Evolutionary conservation across 2,329 filamentous ascomycete genomes (phyloP), one percentile per base, ranked within the genome.

Genomic region (Fusarium sp.): DNA sequence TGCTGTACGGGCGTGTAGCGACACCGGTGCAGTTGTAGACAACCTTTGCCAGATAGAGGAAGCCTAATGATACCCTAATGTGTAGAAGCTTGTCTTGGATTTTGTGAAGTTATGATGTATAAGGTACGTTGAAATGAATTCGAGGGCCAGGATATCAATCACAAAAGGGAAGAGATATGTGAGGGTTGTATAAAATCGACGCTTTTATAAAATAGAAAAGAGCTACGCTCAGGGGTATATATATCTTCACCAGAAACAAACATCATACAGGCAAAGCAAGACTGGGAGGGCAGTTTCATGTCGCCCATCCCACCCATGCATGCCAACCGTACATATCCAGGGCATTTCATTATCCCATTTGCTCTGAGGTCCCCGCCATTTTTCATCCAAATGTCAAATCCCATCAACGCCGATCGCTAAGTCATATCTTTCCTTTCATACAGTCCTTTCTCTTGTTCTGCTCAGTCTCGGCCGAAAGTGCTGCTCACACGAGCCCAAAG

Each of bases 241-340:
- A 74, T 71, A 74, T 74, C 69, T 81, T 81, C 80, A 82, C 80
- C 80, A 82, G 79, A 81, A 80, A 78, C 77, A 82, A 80, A 80
- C 77, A 74, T 77, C 76, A 62, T 69, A 53, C 43, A 69, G 55
- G 36, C 46, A 53, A 53, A 52, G 54, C 50, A 58, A 49, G 56
- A 49, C 20, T 20, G 37, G 46, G 43, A 58, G 27, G 63, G 61
- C 57, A 70, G 58, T 50, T 50, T 59, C 59, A 70, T 70, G 48
- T 70, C 60, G 67, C 69, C 67, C 42, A 21, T 69, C 58, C 29
- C 27, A 47, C 31, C 41, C 67, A 49, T 63, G 48, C 31, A 58
- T 57, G 49, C 66, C 50, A 67, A 58, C 59, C 59, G 66, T 66
- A 63, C 51, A 64, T 54, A 52, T 63, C 59, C 58, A 58, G 53